Evolutionary conservation across 2,329 filamentous ascomycete species (phyloP).

Genomic region (Cercospora berteroae): DNA sequence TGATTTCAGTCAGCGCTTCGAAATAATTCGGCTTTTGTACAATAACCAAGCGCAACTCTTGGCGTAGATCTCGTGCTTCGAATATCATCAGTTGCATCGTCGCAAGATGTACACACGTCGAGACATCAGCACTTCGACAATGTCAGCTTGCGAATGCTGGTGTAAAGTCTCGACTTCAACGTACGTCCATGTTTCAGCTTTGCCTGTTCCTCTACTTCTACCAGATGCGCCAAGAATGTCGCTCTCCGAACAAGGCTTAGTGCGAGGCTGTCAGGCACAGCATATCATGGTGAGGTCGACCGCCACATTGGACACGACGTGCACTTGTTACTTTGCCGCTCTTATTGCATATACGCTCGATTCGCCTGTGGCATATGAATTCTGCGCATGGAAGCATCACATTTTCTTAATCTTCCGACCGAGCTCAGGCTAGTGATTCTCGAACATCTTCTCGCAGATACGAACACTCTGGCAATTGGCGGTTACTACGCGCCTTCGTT

Average conservation of each 20-base stretch:
- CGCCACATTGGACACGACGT: neutral
- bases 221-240: neutral
- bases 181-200: neutral
- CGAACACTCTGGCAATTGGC: conserved; percentile 9
- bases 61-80: neutral
- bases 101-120: neutral
- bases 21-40: conserved; percentile 15
- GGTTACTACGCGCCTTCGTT: conserved; percentile 15
- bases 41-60: neutral
- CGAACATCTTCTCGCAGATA: conserved; percentile 2
- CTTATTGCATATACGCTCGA: neutral
- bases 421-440: conserved; percentile 22
- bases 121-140: neutral
- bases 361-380: neutral
- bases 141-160: neutral
- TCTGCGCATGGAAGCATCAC: neutral
- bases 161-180: neutral
- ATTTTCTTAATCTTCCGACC: conserved; percentile 16
- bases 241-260: neutral
- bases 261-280: neutral
- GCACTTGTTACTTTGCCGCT: neutral
- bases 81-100: neutral
- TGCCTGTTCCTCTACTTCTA: neutral
- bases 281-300: neutral
- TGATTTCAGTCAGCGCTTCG: conserved; percentile 23